These are phyloP conservation scores for Chionographis japonica DNA, from an alignment of 106 monocot genomes.

Conservation along the genomic window DNA sequence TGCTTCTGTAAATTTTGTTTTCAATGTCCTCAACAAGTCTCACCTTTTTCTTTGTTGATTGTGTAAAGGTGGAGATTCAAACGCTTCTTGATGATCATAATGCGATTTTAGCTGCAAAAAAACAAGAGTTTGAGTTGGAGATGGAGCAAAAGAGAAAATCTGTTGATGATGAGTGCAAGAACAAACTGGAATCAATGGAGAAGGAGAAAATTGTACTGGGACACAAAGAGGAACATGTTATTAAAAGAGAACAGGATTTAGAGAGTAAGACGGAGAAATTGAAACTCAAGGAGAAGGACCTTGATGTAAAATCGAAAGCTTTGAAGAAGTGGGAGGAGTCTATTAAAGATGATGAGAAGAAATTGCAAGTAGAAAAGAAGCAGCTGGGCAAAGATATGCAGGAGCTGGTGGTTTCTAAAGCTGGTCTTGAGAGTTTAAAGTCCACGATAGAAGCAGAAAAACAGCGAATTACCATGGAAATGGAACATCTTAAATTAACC, in stretches of 20 bases:
- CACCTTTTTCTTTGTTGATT: not conserved
- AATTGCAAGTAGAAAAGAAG: slow-evolving; percentile 42
- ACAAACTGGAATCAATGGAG: slow-evolving; percentile 38
- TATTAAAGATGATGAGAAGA: slow-evolving; percentile 47
- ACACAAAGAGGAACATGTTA: slow-evolving; percentile 42
- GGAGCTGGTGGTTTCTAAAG: slow-evolving; percentile 24
- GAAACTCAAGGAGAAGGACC: slow-evolving; percentile 53
- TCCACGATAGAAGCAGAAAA: slow-evolving; percentile 50
- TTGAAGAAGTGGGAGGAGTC: slow-evolving; percentile 70
- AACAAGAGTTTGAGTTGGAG: slow-evolving; percentile 68
- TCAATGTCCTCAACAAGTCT: too few species aligned
- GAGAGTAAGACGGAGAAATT: slow-evolving; percentile 45
- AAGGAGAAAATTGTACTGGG: slow-evolving; percentile 37
- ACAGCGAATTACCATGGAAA: slow-evolving; percentile 33
- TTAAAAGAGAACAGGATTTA: slow-evolving; percentile 58
- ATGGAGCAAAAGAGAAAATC: slow-evolving; percentile 47
- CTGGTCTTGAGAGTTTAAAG: slow-evolving; percentile 47
- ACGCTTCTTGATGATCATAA: slow-evolving; percentile 87
- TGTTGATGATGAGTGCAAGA: slow-evolving; percentile 55
- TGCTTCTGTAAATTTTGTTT: too few species aligned
- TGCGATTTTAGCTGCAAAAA: slow-evolving; percentile 48
- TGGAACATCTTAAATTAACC: slow-evolving; percentile 61
- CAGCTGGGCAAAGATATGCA: slow-evolving; percentile 37
- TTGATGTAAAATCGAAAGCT: slow-evolving; percentile 61
- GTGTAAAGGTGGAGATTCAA: slow-evolving; percentile 65